Evolutionary conservation across 768 basidiomycete species (phyloP).

Genomic region (Lentinula raphanica): DNA sequence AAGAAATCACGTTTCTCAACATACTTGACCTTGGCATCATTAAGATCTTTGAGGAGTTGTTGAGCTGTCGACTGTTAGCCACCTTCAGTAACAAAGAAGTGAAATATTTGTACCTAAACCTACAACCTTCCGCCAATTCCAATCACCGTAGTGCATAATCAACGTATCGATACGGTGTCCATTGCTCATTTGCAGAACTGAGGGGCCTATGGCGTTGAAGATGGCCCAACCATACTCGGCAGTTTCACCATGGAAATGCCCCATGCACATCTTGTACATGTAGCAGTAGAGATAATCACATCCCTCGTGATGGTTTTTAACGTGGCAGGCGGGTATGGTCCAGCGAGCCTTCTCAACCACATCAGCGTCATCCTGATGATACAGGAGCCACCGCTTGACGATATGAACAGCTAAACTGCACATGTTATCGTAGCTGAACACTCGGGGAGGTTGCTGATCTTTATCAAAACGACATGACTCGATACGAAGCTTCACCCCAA

Average conservation of each 20-base stretch:
- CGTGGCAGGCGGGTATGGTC: background rate
- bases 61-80: too few species aligned
- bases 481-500: background rate
- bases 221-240: background rate
- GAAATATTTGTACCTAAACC: background rate
- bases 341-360: background rate
- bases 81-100: too few species aligned
- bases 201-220: background rate
- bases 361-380: background rate
- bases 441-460: background rate
- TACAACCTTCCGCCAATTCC: background rate
- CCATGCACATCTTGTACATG: background rate
- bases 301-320: background rate
- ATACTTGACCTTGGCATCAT: too few species aligned
- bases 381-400: background rate
- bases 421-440: background rate
- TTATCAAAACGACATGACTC: background rate
- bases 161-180: background rate
- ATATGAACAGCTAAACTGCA: background rate
- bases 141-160: background rate
- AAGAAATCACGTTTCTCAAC: too few species aligned
- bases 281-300: background rate
- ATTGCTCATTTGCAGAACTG: background rate
- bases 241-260: background rate
- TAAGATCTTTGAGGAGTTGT: too few species aligned